Evolutionary conservation across 1,139 yeast genomes (phyloP).

Genomic region (Saccharomycopsis hybrid): DNA sequence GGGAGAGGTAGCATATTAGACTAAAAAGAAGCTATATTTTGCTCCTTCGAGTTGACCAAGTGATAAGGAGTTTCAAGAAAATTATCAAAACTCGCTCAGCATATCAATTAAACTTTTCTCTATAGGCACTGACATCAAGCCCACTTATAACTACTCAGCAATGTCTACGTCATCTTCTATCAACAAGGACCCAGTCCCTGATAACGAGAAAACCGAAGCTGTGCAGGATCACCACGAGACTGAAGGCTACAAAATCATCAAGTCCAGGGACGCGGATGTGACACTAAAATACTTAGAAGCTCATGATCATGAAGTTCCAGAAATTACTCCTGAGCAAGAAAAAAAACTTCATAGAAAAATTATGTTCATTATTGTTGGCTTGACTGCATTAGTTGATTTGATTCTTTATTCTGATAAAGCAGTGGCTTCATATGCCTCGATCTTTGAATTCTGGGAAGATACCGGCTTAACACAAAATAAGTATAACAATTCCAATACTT

Average conservation of each 20-base stretch:
- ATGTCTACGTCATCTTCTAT: too few species aligned
- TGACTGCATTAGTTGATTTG: constrained; percentile 30
- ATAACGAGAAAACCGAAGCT: too few species aligned
- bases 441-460: constrained; percentile 40
- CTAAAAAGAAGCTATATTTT: too few species aligned
- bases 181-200: too few species aligned
- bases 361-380: constrained; percentile 28
- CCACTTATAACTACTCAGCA: too few species aligned
- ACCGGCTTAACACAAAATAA: constrained; percentile 32
- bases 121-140: too few species aligned
- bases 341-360: constrained; percentile 29
- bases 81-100: too few species aligned
- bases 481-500: constrained; percentile 35
- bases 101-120: too few species aligned
- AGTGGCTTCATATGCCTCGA: constrained; percentile 39
- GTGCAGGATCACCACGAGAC: too few species aligned
- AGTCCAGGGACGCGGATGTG: constrained; percentile 30
- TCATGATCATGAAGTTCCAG: constrained; percentile 23
- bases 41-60: too few species aligned
- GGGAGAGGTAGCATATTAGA: too few species aligned
- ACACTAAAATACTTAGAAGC: constrained; percentile 30
- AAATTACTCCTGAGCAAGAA: constrained; percentile 31
- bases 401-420: constrained; percentile 40
- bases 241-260: neutral
- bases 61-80: too few species aligned